A percentile compares a stretch with the other conserved stretches of the same genome.
phyloP scores from a whole-genome alignment of 176 grass and related monocot species.

The Urochloa ruziziensis region DNA sequence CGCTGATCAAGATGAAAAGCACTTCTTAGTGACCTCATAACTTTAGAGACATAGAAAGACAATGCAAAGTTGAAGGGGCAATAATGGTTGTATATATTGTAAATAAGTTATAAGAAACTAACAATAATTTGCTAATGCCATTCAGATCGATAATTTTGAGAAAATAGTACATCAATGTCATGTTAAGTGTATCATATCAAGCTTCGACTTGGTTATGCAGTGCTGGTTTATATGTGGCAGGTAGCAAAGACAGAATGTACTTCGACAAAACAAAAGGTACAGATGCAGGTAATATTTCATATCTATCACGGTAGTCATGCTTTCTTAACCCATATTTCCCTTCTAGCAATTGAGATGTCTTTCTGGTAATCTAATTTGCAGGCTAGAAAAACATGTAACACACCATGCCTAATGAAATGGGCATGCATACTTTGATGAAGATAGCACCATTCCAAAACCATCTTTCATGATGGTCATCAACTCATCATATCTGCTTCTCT shows the following conservation, averaged over 20 bases:
- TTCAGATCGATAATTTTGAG: neutral
- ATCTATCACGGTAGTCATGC: neutral
- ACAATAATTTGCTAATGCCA: neutral
- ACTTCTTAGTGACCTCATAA: neutral
- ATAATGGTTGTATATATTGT: neutral
- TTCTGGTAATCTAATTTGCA: neutral
- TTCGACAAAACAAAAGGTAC: conserved; percentile 15
- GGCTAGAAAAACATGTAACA: neutral
- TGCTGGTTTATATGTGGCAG: neutral
- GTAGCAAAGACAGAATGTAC: conserved; percentile 3
- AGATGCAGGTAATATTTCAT: conserved; percentile 8
- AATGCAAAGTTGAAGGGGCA: neutral
- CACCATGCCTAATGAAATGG: neutral
- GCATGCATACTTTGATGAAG: neutral
- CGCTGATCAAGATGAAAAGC: conserved; percentile 57
- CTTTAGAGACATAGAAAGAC: conserved; percentile 13
- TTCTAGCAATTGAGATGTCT: neutral
- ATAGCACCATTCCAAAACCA: conserved; percentile 16
- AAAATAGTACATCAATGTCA: neutral
- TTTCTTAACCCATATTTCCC: neutral
- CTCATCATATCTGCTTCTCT: neutral
- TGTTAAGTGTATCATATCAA: neutral
- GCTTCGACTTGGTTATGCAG: neutral
- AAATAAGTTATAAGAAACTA: conserved; percentile 18
- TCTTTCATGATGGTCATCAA: neutral